These are phyloP conservation scores for Wallacemonas sp. DNA, from an alignment of 208 protist species.

Conservation along the genomic window DNA sequence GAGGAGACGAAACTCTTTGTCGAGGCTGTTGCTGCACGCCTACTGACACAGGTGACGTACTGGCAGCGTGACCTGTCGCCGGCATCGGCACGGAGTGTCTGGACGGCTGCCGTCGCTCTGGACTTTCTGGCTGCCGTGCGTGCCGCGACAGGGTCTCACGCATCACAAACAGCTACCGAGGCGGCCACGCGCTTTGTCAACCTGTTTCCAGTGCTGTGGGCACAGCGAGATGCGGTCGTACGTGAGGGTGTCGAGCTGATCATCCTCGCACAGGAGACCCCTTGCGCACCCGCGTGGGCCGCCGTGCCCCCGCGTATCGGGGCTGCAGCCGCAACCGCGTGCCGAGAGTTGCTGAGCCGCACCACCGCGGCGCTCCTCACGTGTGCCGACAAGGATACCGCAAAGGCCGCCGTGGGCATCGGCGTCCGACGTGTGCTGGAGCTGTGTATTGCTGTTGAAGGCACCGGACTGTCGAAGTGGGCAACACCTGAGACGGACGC, in stretches of 20 bases:
- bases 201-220: conserved; percentile 23
- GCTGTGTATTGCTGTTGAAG: conserved; percentile 7
- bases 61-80: neutral
- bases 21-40: neutral
- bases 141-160: neutral
- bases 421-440: neutral
- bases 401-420: neutral
- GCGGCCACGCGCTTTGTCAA: neutral
- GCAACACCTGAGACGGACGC: neutral
- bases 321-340: too few species aligned
- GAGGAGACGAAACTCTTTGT: neutral
- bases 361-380: neutral
- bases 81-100: neutral
- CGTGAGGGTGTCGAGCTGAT: conserved; percentile 1
- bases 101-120: neutral
- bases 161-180: neutral
- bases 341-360: conserved; percentile 7
- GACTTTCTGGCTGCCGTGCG: neutral
- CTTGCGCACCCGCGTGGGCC: neutral
- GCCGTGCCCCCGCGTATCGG: neutral
- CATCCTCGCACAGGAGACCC: neutral
- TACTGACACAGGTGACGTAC: neutral
- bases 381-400: neutral
- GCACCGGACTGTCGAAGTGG: neutral
- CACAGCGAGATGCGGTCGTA: neutral